phyloP scores from a whole-genome alignment of 306 rosid species.

The Ammopiptanthus mongolicus region DNA sequence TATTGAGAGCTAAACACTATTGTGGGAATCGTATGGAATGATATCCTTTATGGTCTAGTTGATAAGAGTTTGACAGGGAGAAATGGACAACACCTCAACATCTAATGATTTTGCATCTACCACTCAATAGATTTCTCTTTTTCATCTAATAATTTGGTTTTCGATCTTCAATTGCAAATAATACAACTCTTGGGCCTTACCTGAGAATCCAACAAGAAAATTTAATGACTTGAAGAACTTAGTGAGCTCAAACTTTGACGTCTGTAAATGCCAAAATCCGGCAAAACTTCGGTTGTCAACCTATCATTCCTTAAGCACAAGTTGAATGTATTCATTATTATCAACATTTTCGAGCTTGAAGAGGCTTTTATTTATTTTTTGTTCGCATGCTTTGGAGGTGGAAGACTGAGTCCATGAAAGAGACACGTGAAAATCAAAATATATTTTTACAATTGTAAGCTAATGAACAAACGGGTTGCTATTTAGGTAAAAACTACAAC shows the following conservation, averaged over 20 bases:
- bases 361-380: too few relatives aligned
- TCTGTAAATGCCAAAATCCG: too few relatives aligned
- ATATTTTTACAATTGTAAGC: neutral
- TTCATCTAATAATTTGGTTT: neutral
- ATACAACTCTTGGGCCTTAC: neutral
- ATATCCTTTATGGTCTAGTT: too few relatives aligned
- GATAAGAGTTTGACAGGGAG: conserved; percentile 44
- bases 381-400: neutral
- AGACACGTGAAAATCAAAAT: neutral
- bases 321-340: too few relatives aligned
- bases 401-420: neutral
- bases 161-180: neutral
- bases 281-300: too few relatives aligned
- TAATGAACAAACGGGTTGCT: conserved; percentile 21
- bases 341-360: too few relatives aligned
- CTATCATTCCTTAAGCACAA: too few relatives aligned
- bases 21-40: too few relatives aligned
- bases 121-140: neutral
- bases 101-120: neutral
- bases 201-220: neutral
- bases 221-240: neutral
- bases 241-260: conserved; percentile 8
- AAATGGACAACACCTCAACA: neutral
- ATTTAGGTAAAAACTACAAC: conserved; percentile 23
- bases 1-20: neutral